Evolutionary conservation across 345 rosid genomes (phyloP), one percentile per base, ranked within the genome.

Genomic region (Brassica cretica): DNA sequence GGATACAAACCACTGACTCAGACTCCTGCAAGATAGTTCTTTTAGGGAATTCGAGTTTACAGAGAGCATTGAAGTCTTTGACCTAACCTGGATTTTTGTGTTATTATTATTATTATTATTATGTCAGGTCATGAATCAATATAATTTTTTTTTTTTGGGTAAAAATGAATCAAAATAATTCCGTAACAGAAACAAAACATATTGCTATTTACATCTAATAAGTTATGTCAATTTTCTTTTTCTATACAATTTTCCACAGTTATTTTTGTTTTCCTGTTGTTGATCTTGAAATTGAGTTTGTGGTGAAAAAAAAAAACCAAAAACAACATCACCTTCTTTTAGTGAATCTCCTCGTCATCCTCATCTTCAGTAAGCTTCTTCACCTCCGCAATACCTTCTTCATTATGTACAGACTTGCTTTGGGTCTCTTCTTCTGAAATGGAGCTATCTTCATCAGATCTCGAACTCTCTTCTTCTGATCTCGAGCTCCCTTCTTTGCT

Each of bases 371-470:
- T 86, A 81, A 74, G 86, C 77, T 77, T 84, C 84, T 86, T 87
- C 85, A 78, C 73, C 76, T 79, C 83, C 77, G 49, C 83, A 82
- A 82, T 81, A 76, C 83, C 83, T 33, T 79, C 79, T 75, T 82
- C 74, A 25, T 62, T 87, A 85, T 90, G 81, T 88, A 90, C 91
- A 88, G 79, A 71, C 85, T 77, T 84, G 77, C 80, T 86, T 64
- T 82, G 87, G 70, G 73, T 55, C 64, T 72, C 69, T 60, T 72
- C 89, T 82, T 87, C 91, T 77, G 70, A 74, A 39, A 75, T 76
- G 66, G 49, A 82, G 84, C 84, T 84, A 76, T 85, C 90, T 70
- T 74, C 86, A 80, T 81, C 80, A 55, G 49, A 64, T 3, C 63
- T 76, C 70, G 61, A 81, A 82, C 84, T 15, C 39, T 55, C 70